These are phyloP conservation scores for Saksenaea vasiformis DNA, from an alignment of 371 early-diverging fungal species.

Conservation along the genomic window DNA sequence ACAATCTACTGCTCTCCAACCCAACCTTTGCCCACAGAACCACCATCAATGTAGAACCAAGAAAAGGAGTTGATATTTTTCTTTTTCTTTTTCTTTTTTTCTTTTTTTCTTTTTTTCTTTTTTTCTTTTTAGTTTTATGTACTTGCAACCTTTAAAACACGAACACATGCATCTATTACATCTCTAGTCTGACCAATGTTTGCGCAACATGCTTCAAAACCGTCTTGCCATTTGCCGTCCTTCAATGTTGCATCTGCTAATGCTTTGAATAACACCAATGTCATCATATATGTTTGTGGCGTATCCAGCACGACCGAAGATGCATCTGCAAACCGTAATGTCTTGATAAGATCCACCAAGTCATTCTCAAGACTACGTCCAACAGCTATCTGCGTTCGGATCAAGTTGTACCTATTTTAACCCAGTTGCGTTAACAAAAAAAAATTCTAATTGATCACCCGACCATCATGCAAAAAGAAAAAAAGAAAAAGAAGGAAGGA, in stretches of 20 bases:
- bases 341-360: conserved; percentile 46
- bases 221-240: conserved; percentile 18
- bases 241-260: conserved; percentile 26
- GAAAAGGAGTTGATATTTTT: no score
- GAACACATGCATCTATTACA: conserved; percentile 47
- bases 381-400: conserved; percentile 40
- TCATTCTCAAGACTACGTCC: conserved; percentile 39
- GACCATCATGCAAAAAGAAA: neutral
- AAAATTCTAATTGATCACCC: neutral
- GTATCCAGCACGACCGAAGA: conserved; percentile 42
- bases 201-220: conserved; percentile 39
- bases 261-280: conserved; percentile 44
- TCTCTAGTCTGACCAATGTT: conserved; percentile 36
- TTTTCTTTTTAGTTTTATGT: conserved; percentile 26
- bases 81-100: no score
- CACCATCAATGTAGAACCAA: neutral
- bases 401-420: conserved; percentile 29
- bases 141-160: conserved; percentile 43
- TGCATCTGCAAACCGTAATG: conserved; percentile 46
- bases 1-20: neutral
- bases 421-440: neutral
- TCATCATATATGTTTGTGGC: conserved; percentile 50
- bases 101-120: no score
- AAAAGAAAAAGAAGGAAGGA: no score
- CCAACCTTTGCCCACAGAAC: neutral